A percentile compares a stretch with the other conserved stretches of the same genome.
These are phyloP conservation scores for Thermoascus crustaceus DNA, from an alignment of 2,329 filamentous ascomycete genomes.

Conservation along the genomic window DNA sequence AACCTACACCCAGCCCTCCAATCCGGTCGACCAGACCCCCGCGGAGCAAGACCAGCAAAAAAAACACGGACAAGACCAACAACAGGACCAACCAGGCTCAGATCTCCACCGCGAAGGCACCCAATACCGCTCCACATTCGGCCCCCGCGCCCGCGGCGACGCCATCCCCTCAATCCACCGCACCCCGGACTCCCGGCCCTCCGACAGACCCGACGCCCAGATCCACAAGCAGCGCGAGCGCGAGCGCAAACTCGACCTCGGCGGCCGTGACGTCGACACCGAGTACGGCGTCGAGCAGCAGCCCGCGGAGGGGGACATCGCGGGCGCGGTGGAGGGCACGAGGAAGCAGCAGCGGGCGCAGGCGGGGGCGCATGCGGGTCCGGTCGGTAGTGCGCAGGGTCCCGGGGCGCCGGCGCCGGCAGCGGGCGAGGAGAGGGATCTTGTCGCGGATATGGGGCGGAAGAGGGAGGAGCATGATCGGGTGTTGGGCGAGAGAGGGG, in stretches of 20 bases:
- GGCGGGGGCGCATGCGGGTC: constrained; percentile 27
- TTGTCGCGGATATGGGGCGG: constrained; percentile 24
- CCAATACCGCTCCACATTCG: too few relatives aligned
- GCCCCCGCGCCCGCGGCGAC: too few relatives aligned
- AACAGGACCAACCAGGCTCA: too few relatives aligned
- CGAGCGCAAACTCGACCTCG: constrained; percentile 11
- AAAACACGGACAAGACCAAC: too few relatives aligned
- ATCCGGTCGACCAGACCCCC: constrained; percentile 25
- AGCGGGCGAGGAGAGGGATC: constrained; percentile 24
- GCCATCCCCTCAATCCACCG: constrained; percentile 18
- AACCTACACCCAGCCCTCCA: constrained; percentile 23
- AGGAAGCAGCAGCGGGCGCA: constrained; percentile 18
- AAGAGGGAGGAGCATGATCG: constrained; percentile 28
- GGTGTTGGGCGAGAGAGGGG: constrained; percentile 20
- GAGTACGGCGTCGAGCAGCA: constrained; percentile 31
- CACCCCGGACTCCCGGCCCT: constrained; percentile 19
- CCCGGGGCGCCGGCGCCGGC: constrained; percentile 22
- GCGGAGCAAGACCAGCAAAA: too few relatives aligned
- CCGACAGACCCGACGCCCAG: constrained; percentile 15
- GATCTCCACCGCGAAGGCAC: too few relatives aligned
- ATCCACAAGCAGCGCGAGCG: constrained; percentile 12
- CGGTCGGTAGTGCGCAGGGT: constrained; percentile 22
- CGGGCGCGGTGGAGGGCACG: constrained; percentile 20
- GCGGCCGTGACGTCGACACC: constrained; percentile 19
- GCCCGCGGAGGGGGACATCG: constrained; percentile 28